phyloP scores from a whole-genome alignment of 1,284 basidiomycete species.

The Cronartium ribicola region DNA sequence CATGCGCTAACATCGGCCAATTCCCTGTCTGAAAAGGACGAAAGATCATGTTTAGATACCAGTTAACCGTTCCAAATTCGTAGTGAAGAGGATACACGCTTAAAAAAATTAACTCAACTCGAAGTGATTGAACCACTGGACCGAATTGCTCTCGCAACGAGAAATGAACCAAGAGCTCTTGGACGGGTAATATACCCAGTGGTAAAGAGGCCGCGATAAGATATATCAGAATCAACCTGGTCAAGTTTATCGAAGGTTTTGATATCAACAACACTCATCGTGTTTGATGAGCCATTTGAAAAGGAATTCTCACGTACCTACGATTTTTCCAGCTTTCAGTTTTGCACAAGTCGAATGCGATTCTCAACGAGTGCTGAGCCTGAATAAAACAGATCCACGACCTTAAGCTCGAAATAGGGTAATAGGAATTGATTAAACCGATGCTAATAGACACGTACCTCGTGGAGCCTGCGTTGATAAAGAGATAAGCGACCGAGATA shows the following conservation, averaged over 20 bases:
- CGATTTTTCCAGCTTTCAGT: constrained; percentile 47
- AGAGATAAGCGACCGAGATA: constrained; percentile 53
- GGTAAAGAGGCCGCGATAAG: constrained; percentile 52
- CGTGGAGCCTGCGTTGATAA: constrained; percentile 52
- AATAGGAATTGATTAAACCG: not conserved
- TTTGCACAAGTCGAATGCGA: constrained; percentile 52
- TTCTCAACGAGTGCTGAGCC: constrained; percentile 51
- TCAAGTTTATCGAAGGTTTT: not conserved
- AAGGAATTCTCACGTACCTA: constrained; percentile 43
- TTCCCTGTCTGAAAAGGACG: constrained; percentile 48
- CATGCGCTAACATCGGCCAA: constrained; percentile 46
- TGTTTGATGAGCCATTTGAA: not conserved
- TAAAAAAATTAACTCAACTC: constrained; percentile 30
- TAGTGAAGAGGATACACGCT: constrained; percentile 1
- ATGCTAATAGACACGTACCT: constrained; percentile 43
- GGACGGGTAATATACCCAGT: constrained; percentile 51
- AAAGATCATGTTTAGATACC: not conserved
- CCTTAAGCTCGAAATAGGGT: no score
- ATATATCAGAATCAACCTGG: constrained; percentile 51
- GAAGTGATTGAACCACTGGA: constrained; percentile 44
- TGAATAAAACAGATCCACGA: constrained; percentile 9
- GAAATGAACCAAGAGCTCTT: constrained; percentile 48
- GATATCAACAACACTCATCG: not conserved
- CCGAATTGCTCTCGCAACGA: constrained; percentile 47
- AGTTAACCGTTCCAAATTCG: not conserved